Conservation (phyloP, 148 eudicot genomes). For the Vaccinium myrtillus region DNA sequence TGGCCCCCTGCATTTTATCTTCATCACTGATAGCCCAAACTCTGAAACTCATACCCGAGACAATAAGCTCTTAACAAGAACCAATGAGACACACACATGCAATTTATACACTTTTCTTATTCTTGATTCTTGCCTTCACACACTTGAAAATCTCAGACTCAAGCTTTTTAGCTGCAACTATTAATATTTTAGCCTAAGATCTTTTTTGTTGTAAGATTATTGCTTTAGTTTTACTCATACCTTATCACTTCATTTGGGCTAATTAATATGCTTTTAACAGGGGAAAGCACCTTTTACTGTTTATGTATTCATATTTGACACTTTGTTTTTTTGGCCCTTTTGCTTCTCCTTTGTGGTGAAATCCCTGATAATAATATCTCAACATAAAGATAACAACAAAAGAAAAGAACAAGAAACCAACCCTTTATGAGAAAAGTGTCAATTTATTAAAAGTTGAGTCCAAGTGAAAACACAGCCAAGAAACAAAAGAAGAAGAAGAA, state of each 20-base stretch:
- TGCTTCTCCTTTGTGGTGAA: slow-evolving; percentile 2
- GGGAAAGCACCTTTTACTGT: slow-evolving; percentile 16
- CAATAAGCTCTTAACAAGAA: background rate
- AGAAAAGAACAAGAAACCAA: slow-evolving; percentile 12
- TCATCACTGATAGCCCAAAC: slow-evolving; percentile 16
- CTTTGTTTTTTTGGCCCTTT: background rate
- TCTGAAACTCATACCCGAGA: background rate
- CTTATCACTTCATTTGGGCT: slow-evolving; percentile 16
- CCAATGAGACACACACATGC: background rate
- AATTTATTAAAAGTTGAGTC: background rate
- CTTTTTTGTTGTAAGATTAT: slow-evolving; percentile 13
- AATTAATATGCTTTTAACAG: slow-evolving; percentile 12
- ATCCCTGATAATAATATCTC: background rate
- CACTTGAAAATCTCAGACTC: slow-evolving; percentile 22
- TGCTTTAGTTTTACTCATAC: slow-evolving; percentile 26
- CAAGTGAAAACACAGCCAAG: background rate
- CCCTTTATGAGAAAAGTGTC: background rate
- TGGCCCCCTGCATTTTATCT: slow-evolving; percentile 5
- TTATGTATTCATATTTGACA: background rate
- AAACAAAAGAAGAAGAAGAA: background rate
- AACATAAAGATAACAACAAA: background rate
- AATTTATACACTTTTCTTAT: slow-evolving; percentile 8
- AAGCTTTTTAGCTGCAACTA: background rate
- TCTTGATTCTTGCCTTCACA: slow-evolving; percentile 34
- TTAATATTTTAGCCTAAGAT: background rate